Evolutionary conservation across 306 rosid species (phyloP), one percentile per base, ranked within the genome.

Genomic region (Quercus rubra): DNA sequence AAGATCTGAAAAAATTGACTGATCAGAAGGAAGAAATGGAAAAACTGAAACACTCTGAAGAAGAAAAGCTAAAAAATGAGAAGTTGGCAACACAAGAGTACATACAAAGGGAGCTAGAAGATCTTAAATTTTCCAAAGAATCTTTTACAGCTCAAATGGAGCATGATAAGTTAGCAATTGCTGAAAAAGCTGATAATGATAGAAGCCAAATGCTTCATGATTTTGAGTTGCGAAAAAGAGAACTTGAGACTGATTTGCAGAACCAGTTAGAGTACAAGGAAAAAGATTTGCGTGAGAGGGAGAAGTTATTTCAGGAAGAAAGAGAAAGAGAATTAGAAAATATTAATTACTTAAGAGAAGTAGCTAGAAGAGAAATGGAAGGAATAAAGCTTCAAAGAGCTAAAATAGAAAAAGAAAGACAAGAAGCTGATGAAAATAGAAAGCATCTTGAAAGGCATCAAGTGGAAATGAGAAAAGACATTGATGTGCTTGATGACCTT

Each of bases 361-460:
- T 88, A 46, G 93, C 96, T 76, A 81, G 89, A 81, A 90, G 94
- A 85, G 98, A 91, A 77, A 95, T 90, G 97, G 96, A 95, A 72
- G 99, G 90, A 81, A 83, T 91, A 81, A 92, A 86, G 85, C 88
- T 82, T 64, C 91, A 90, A 82, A 87, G 98, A 76, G 83, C 71
- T 81, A 92, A 86, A 87, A 76, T 93, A 61, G 99, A 84, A 79
- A 91, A 82, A 81, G 97, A 92, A 79, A 95, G 82, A 84, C 88
- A 81, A 80, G 98, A 92, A 80, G 83, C 86, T 63, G 89, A 85
- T 75, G 92, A 90, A 79, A 92, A 91, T 78, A 86, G 85, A 82
- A 87, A 63, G 68, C 88, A 86, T 86, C 86, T 95, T 72, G 96
- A 91, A 78, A 91, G 64, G 75, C 99, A 95, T 76, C 88, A 87